Evolutionary conservation across 2,329 filamentous ascomycete species (phyloP).

Genomic region (Botrytis squamosa): DNA sequence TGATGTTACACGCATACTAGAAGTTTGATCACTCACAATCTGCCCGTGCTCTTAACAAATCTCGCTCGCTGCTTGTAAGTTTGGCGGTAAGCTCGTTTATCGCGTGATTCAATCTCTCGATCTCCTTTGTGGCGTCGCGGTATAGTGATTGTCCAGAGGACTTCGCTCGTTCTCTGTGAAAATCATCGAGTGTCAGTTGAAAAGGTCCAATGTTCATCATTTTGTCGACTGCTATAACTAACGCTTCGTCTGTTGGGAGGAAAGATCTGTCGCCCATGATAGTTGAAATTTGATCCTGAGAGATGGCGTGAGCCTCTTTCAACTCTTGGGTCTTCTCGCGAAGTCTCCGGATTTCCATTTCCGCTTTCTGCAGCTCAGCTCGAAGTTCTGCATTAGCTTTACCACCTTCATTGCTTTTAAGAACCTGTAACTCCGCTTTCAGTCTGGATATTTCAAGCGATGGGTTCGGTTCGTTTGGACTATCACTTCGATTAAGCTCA

Average conservation of each 20-base stretch:
- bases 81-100: conserved; percentile 47
- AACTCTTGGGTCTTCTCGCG: conserved; percentile 56
- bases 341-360: conserved; percentile 50
- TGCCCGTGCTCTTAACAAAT: conserved; percentile 51
- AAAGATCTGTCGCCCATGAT: conserved; percentile 46
- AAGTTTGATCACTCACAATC: conserved; percentile 47
- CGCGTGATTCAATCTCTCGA: conserved; percentile 48
- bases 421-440: conserved; percentile 59
- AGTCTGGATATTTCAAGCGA: conserved; percentile 56
- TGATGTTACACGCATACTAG: background rate
- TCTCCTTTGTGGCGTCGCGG: conserved; percentile 47
- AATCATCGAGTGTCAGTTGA: conserved; percentile 47
- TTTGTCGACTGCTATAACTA: conserved; percentile 45
- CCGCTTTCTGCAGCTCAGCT: conserved; percentile 55
- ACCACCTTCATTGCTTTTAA: conserved; percentile 54
- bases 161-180: conserved; percentile 54
- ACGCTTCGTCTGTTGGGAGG: conserved; percentile 52
- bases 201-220: conserved; percentile 38
- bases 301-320: conserved; percentile 57
- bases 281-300: conserved; percentile 57
- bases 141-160: conserved; percentile 52
- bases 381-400: conserved; percentile 55
- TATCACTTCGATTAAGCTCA: conserved; percentile 49
- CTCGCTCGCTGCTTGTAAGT: conserved; percentile 54
- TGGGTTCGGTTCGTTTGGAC: conserved; percentile 44